These are phyloP conservation scores for Blepharisma japonicum DNA, from an alignment of 73 alveolate genomes.

Conservation along the genomic window DNA sequence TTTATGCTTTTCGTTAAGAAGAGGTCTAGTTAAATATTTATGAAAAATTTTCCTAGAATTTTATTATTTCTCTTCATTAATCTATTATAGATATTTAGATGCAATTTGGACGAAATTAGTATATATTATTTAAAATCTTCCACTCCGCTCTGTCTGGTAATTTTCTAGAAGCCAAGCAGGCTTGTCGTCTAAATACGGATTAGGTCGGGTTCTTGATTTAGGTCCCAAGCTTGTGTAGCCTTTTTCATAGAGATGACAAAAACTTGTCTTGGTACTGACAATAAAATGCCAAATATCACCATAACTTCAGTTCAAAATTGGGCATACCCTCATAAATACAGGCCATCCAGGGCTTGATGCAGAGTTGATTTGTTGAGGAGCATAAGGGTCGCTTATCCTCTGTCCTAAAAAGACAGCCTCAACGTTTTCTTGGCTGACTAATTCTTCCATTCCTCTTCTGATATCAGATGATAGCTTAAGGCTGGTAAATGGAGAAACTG, in stretches of 20 bases:
- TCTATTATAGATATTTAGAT: too few relatives aligned
- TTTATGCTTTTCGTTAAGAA: too few relatives aligned
- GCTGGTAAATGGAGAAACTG: constrained; percentile 27
- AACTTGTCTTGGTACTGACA: constrained; percentile 20
- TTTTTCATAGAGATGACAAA: constrained; percentile 40
- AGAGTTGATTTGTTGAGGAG: constrained; percentile 24
- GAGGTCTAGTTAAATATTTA: too few relatives aligned
- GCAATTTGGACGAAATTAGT: too few relatives aligned
- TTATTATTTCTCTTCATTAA: too few relatives aligned
- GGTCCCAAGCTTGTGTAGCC: constrained; percentile 60
- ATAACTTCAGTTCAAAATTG: constrained; percentile 52
- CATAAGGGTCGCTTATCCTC: constrained; percentile 53
- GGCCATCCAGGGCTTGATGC: constrained; percentile 60
- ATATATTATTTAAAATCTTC: constrained; percentile 33
- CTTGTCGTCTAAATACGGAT: constrained; percentile 39
- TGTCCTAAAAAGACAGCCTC: constrained; percentile 47
- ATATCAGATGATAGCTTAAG: constrained; percentile 29
- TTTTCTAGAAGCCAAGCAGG: constrained; percentile 45
- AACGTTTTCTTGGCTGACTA: constrained; percentile 32
- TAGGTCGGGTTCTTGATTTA: constrained; percentile 37
- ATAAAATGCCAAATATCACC: constrained; percentile 48
- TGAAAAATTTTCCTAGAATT: too few relatives aligned
- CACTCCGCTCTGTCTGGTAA: constrained; percentile 42
- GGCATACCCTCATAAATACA: constrained; percentile 45
- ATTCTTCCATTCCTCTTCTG: constrained; percentile 33